Evolutionary conservation across 1,139 yeast species (phyloP), one percentile per base, ranked within the genome.

Genomic region (Diutina mesorugosa): DNA sequence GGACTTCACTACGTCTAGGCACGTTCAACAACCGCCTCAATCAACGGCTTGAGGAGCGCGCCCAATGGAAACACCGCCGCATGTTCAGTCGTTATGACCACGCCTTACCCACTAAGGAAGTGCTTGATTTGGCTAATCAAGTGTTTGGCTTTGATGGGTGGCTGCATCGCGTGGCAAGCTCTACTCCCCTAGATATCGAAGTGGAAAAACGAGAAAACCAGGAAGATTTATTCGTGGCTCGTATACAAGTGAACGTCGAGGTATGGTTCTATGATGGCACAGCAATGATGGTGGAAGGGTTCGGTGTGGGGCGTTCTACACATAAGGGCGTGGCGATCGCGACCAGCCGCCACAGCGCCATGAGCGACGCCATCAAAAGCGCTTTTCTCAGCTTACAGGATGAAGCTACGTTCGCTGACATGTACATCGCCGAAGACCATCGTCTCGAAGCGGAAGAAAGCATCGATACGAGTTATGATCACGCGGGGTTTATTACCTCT

Each of bases 141-240:
- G 72, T 79, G 4, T 86, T 85, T 70, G 93, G 91, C 1, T 76
- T 70, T 61, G 68, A 76, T 56, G 90, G 90, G 35, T 87, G 95
- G 95, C 73, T 78, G 29, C 74, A 82, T 1, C 75, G 74, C 58
- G 68, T 86, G 9, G 60, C 72, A 32, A 68, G 68, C 12, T 64
- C 71, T 54, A 63, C 67, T 2, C 61, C 69, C 18, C 71, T 72
- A 51, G 64, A 56, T 14, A 64, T 61, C 47, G 59, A 59, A 14
- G 59, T 61, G n/a, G 35, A 50, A 50, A 14, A 14, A 10, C 45
- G 45, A 45, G 63, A 65, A 41, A 66, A 62, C 9, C 63, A 59
- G 7, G 58, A 59, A 0, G 57, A 56, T 4, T 54, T 56, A 6
- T 70, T 60, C 59, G 64, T 72, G 1, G 69, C 68, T 6, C 59